Evolutionary conservation across 495 filamentous ascomycete genomes (phyloP).

Genomic region (Neurospora africana): DNA sequence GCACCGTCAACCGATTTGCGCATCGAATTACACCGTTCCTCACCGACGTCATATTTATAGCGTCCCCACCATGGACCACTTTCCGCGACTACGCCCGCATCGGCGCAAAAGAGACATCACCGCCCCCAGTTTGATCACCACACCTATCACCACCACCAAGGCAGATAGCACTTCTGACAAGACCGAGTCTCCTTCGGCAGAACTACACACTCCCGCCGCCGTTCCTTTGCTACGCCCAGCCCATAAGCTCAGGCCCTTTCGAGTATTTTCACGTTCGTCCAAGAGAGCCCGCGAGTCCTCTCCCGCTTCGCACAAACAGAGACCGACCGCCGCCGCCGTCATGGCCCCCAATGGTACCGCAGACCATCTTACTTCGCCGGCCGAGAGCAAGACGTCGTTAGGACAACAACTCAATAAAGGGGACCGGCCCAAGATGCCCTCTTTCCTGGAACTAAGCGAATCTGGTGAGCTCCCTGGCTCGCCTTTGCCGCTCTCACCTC

Average conservation of each 20-base stretch:
- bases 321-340: slow-evolving; percentile 17
- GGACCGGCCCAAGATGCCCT: slow-evolving; percentile 25
- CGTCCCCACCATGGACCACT: slow-evolving; percentile 12
- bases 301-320: slow-evolving; percentile 20
- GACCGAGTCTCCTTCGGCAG: slow-evolving; percentile 9
- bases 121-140: slow-evolving; percentile 11
- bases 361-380: slow-evolving; percentile 18
- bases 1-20: neutral
- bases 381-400: slow-evolving; percentile 1
- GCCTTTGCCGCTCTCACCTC: neutral
- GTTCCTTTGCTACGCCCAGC: slow-evolving; percentile 9
- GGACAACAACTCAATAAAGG: neutral
- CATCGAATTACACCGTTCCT: neutral
- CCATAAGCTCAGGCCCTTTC: slow-evolving; percentile 21
- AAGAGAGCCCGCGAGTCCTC: slow-evolving; percentile 35
- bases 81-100: slow-evolving; percentile 16
- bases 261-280: slow-evolving; percentile 22
- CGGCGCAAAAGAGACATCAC: slow-evolving; percentile 18
- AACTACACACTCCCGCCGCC: neutral
- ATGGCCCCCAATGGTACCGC: slow-evolving; percentile 10
- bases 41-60: neutral
- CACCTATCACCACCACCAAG: slow-evolving; percentile 5
- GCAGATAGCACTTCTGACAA: slow-evolving; percentile 4
- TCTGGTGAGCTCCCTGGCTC: slow-evolving; percentile 12
- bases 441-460: slow-evolving; percentile 30